phyloP scores from a whole-genome alignment of 2,329 filamentous ascomycete genomes.

The Phaeophleospora eucalypticola region DNA sequence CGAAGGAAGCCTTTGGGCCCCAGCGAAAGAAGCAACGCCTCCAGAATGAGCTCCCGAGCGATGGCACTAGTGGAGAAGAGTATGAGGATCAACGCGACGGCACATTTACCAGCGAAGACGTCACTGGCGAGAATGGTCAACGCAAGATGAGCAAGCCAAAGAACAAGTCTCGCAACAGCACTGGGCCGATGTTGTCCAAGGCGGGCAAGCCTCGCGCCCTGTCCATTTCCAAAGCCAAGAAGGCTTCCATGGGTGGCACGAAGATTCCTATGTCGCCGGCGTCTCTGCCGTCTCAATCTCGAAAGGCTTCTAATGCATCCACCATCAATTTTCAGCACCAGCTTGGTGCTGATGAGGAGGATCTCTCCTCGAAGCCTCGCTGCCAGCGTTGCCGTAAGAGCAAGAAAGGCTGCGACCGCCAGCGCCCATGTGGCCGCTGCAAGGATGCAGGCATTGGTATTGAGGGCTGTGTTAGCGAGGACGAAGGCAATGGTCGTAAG shows the following conservation, averaged over 20 bases:
- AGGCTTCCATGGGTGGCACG: conserved; percentile 22
- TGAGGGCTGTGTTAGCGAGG: conserved; percentile 94
- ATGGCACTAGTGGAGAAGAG: conserved; percentile 60
- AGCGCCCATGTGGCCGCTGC: conserved; percentile 91
- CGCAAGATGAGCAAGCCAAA: conserved; percentile 41
- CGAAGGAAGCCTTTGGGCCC: conserved; percentile 26
- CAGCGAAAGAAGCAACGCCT: conserved; percentile 35
- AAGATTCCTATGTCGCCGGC: conserved; percentile 51
- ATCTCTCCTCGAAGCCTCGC: conserved; percentile 89
- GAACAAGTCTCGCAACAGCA: conserved; percentile 31
- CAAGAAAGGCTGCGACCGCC: conserved; percentile 97
- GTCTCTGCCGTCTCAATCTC: conserved; percentile 64
- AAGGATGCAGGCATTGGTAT: conserved; percentile 90
- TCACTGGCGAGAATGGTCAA: conserved; percentile 46
- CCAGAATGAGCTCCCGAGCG: conserved; percentile 51
- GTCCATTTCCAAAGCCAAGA: conserved; percentile 52
- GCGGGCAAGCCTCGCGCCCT: conserved; percentile 40
- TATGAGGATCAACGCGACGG: conserved; percentile 51
- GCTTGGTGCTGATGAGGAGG: conserved; percentile 68
- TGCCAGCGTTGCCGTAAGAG: conserved; percentile 99
- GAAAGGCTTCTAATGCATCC: conserved; percentile 66
- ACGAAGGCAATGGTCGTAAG: conserved; percentile 95
- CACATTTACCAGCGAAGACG: conserved; percentile 53
- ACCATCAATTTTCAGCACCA: conserved; percentile 60
- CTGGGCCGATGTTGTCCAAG: conserved; percentile 28